These are phyloP conservation scores for Fonsecaea multimorphosa DNA, from an alignment of 2,329 filamentous ascomycete genomes.

Conservation along the genomic window DNA sequence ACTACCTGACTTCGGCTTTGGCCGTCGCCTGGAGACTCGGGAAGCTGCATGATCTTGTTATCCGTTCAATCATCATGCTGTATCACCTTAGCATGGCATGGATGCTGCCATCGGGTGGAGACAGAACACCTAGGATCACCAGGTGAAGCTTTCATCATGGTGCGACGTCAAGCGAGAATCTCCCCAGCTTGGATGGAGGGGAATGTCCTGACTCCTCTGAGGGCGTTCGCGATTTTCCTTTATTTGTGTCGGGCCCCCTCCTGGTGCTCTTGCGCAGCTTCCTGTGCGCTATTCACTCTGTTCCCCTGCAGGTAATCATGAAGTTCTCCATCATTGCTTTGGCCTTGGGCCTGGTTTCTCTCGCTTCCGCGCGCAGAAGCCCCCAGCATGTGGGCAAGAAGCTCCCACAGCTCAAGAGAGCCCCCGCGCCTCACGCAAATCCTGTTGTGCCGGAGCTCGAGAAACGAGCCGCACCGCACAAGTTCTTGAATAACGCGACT, in stretches of 20 bases:
- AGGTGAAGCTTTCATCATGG: slow-evolving; percentile 18
- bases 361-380: slow-evolving; percentile 32
- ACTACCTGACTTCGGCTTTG: slow-evolving; percentile 15
- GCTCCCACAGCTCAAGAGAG: slow-evolving; percentile 30
- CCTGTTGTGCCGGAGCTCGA: slow-evolving; percentile 19
- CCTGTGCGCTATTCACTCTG: background rate
- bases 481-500: slow-evolving; percentile 35
- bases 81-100: background rate
- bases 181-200: slow-evolving; percentile 7
- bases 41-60: slow-evolving; percentile 22
- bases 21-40: slow-evolving; percentile 6
- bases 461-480: slow-evolving; percentile 26
- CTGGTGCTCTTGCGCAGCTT: slow-evolving; percentile 3
- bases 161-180: background rate
- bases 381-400: slow-evolving; percentile 38
- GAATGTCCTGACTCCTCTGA: background rate
- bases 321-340: slow-evolving; percentile 31
- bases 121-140: background rate
- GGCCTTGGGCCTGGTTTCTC: slow-evolving; percentile 29
- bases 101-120: slow-evolving; percentile 14
- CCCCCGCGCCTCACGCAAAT: slow-evolving; percentile 18
- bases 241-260: slow-evolving; percentile 4
- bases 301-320: slow-evolving; percentile 26
- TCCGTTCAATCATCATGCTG: slow-evolving; percentile 23
- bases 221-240: slow-evolving; percentile 1